Conservation (phyloP, 73 alveolate genomes). For the Paramecium primaurelia region DNA sequence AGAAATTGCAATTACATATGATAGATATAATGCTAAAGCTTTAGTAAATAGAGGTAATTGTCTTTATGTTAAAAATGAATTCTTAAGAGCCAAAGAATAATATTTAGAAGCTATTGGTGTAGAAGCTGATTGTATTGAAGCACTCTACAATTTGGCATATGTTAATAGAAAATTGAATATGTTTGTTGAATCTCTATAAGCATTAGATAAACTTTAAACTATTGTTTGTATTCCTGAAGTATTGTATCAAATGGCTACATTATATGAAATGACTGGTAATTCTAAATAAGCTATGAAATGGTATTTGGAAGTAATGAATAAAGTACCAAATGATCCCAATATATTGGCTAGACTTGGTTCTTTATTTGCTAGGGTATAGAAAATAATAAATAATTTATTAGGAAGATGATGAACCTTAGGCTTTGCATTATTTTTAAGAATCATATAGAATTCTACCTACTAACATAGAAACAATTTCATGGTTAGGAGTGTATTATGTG, state of each 20-base stretch:
- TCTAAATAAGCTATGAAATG: constrained; percentile 96
- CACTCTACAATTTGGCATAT: constrained; percentile 98
- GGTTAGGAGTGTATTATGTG: constrained; percentile 95
- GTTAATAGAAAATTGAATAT: constrained; percentile 72
- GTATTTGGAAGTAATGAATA: constrained; percentile 88
- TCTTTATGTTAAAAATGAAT: constrained; percentile 96
- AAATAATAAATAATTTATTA: constrained; percentile 14
- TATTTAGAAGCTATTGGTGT: constrained; percentile 99
- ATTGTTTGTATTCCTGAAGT: constrained; percentile 98
- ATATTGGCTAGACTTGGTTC: constrained; percentile 92
- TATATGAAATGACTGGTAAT: constrained; percentile 93
- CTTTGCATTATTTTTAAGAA: constrained; percentile 98
- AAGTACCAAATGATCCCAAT: constrained; percentile 94
- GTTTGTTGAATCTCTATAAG: constrained; percentile 55
- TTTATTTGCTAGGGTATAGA: constrained; percentile 84
- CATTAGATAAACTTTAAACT: constrained; percentile 94
- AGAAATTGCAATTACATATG: constrained; percentile 98
- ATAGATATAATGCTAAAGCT: constrained; percentile 98
- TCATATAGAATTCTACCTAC: constrained; percentile 89
- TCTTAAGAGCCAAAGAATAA: constrained; percentile 97
- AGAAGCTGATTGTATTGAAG: constrained; percentile 99
- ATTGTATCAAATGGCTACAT: constrained; percentile 92
- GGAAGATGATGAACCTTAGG: constrained; percentile 82
- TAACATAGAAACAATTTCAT: constrained; percentile 90
- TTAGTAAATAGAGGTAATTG: constrained; percentile 99